A percentile compares a stretch with the other conserved stretches of the same genome.
Conservation (phyloP, 495 filamentous ascomycete species). For the Penicillium fimorum region DNA sequence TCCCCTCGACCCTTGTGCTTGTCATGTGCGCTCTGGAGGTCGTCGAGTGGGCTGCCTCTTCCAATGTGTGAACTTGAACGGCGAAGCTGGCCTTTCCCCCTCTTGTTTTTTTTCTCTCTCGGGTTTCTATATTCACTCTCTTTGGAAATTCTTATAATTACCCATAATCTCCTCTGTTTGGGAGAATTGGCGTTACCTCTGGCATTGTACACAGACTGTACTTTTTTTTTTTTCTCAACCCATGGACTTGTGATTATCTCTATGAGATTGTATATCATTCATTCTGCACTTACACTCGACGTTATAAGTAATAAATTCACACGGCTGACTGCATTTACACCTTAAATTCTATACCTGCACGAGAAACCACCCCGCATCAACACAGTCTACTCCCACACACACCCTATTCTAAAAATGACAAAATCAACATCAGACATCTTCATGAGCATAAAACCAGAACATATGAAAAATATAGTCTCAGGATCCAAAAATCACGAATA, state of each 20-base stretch:
- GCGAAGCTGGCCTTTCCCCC: constrained; percentile 12
- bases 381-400: not conserved
- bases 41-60: constrained; percentile 73
- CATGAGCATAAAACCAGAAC: constrained; percentile 35
- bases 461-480: constrained; percentile 34
- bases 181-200: constrained; percentile 8
- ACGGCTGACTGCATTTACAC: not conserved
- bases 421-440: constrained; percentile 27
- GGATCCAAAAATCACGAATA: constrained; percentile 41
- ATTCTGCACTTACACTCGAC: not conserved
- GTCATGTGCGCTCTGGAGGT: constrained; percentile 92
- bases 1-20: constrained; percentile 86
- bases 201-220: constrained; percentile 1
- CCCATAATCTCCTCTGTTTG: not conserved
- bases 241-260: not conserved
- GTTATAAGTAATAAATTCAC: not conserved
- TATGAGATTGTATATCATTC: not conserved
- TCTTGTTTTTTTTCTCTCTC: not conserved
- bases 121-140: not conserved
- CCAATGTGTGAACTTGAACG: constrained; percentile 8
- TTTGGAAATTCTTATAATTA: constrained; percentile 5
- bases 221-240: not conserved
- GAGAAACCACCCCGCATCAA: not conserved
- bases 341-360: not conserved
- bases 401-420: not conserved